Conservation (phyloP, 78 protist genomes). For the Mastigamoeba balamuthi region DNA sequence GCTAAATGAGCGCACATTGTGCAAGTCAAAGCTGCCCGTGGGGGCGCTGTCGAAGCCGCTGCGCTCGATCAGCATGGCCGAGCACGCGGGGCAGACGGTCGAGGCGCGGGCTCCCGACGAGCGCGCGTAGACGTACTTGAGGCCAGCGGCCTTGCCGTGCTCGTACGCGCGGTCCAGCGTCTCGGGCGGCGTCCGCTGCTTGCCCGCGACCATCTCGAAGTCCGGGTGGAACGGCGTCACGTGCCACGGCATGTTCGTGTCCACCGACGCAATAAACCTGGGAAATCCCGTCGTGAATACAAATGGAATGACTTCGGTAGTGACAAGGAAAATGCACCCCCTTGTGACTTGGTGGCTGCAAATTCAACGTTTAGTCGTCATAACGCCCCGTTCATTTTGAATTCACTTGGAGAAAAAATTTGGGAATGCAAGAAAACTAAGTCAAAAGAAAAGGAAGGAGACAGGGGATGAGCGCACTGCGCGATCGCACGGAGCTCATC, state of each 20-base stretch:
- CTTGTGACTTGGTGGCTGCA: too few relatives aligned
- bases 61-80: not conserved
- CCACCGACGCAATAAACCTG: slow-evolving; percentile 10
- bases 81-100: not conserved
- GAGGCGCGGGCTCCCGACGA: not conserved
- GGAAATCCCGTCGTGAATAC: too few relatives aligned
- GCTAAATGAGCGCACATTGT: too few relatives aligned
- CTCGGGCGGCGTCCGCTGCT: slow-evolving; percentile 11
- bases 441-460: too few relatives aligned
- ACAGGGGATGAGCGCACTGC: too few relatives aligned
- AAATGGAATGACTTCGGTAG: too few relatives aligned
- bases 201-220: not conserved
- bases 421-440: too few relatives aligned
- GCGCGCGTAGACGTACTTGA: slow-evolving; percentile 24
- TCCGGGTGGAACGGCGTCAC: slow-evolving; percentile 48
- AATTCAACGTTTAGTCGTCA: too few relatives aligned
- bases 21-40: not conserved
- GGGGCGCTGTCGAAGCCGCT: not conserved
- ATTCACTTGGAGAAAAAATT: too few relatives aligned
- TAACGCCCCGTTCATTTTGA: too few relatives aligned
- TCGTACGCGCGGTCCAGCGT: slow-evolving; percentile 3
- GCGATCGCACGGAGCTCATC: slow-evolving; percentile 14
- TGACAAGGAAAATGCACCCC: too few relatives aligned
- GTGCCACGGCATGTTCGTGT: slow-evolving; percentile 24
- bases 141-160: slow-evolving; percentile 17